These are phyloP conservation scores for Purpureocillium lavendulum DNA, from an alignment of 2,329 filamentous ascomycete genomes.

Conservation along the genomic window DNA sequence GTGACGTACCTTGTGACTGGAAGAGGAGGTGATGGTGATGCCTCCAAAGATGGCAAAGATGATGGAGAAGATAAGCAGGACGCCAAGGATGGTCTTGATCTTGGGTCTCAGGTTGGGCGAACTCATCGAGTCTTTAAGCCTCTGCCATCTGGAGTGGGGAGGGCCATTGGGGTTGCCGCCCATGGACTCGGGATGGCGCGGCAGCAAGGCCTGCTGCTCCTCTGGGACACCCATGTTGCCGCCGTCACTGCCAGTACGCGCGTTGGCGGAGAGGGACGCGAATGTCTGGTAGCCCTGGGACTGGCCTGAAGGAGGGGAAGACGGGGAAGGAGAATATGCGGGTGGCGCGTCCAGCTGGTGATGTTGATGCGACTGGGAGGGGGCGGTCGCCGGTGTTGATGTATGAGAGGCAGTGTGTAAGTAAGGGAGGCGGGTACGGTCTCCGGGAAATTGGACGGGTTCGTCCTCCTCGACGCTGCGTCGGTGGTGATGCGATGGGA, in stretches of 20 bases:
- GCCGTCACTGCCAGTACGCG: neutral
- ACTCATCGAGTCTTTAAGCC: slow-evolving; percentile 13
- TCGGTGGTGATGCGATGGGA: slow-evolving; percentile 11
- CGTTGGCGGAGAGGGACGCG: slow-evolving; percentile 9
- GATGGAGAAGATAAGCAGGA: slow-evolving; percentile 23
- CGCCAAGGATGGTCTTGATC: slow-evolving; percentile 20
- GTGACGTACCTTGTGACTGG: slow-evolving; percentile 20
- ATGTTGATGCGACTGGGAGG: slow-evolving; percentile 9
- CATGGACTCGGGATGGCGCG: slow-evolving; percentile 38
- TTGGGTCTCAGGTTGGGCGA: slow-evolving; percentile 15
- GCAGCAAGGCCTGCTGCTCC: slow-evolving; percentile 35
- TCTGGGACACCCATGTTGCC: slow-evolving; percentile 31
- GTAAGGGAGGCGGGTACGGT: slow-evolving; percentile 3
- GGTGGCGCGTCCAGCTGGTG: slow-evolving; percentile 35
- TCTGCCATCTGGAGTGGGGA: slow-evolving; percentile 18
- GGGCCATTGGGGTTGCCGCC: slow-evolving; percentile 19
- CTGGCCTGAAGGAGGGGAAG: slow-evolving; percentile 19
- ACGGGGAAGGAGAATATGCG: slow-evolving; percentile 38
- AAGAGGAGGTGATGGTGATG: slow-evolving; percentile 12
- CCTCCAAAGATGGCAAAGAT: slow-evolving; percentile 12
- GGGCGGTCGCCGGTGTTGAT: neutral
- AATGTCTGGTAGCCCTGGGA: slow-evolving; percentile 36
- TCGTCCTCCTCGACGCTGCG: slow-evolving; percentile 15
- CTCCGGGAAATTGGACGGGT: neutral
- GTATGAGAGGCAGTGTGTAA: neutral